These are phyloP conservation scores for Globisporangium barbulae DNA, from an alignment of 352 stramenopile species.

Conservation along the genomic window DNA sequence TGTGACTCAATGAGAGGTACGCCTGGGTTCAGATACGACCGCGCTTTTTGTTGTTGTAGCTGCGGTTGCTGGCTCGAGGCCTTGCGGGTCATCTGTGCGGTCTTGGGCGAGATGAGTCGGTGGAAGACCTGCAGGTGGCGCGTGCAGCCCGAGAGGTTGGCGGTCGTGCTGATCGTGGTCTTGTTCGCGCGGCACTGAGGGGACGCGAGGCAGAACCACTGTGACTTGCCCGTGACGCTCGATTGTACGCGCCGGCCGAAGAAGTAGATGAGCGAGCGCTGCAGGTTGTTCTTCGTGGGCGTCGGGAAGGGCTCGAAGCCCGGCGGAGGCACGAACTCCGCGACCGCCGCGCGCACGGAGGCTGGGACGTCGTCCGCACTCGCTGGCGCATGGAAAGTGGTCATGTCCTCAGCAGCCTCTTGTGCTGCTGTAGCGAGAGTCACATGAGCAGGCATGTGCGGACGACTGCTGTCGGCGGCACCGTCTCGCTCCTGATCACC, in stretches of 20 bases:
- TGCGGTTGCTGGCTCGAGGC: neutral
- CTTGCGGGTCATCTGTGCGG: conserved; percentile 16
- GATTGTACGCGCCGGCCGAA: conserved; percentile 21
- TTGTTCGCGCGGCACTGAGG: conserved; percentile 20
- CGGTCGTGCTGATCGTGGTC: conserved; percentile 23
- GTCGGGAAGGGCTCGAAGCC: conserved; percentile 20
- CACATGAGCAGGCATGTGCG: neutral
- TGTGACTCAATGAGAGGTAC: neutral
- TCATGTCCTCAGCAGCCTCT: neutral
- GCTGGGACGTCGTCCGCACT: conserved; percentile 13
- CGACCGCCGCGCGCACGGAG: conserved; percentile 14
- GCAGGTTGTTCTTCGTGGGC: conserved; percentile 25
- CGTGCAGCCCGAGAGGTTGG: conserved; percentile 25
- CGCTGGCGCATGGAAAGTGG: neutral
- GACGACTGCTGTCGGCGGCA: neutral
- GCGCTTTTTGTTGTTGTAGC: neutral
- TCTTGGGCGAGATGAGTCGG: conserved; percentile 24
- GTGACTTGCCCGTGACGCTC: conserved; percentile 10
- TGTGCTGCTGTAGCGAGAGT: neutral
- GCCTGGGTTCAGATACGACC: neutral
- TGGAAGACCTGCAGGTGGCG: conserved; percentile 26
- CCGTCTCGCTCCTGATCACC: neutral
- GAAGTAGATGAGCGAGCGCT: conserved; percentile 27
- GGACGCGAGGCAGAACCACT: conserved; percentile 27
- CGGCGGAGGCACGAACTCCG: conserved; percentile 13